Base-by-base conservation (phyloP, 805 yeast species). In the Peterozyma xylosa region DNA sequence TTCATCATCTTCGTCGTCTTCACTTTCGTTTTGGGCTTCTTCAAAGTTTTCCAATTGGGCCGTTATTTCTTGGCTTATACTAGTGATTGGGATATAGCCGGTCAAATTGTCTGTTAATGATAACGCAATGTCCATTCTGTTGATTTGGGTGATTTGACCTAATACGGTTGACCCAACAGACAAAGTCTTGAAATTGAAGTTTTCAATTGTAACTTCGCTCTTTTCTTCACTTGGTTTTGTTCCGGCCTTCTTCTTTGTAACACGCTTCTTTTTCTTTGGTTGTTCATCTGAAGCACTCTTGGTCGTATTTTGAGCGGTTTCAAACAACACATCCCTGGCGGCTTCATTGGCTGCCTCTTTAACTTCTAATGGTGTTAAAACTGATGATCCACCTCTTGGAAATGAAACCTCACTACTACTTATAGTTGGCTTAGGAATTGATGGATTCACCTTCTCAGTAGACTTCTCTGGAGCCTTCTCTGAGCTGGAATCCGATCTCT, bases 371-470 rank as follows among this genome's bases (percentile, higher is more conserved):
- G 98, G 89, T 3, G 96, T 78, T 56, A 93, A 73, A 21, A 80
- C 86, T 27, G 91, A 76, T 11, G 83, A 79, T 41, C 99, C 99
- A 54, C 99, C 99, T 78, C 99, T 85, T 41, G 99, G 99, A 59
- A 93, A 93, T 11, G 84, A 71, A 36, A 72, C 67, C 46, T 81
- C 86, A 47, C 37, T 43, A 18, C 48, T 37, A 38, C 39, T 43
- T 32, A 48, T 36, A n/a, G 49, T 18, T 51, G 56, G 9, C 54
- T 49, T 11, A 54, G 52, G 30, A 58, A 21, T 21, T 7, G 40
- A 21, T 29, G 14, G 38, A 21, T 32, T 11, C 21, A n/a, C 15
- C 39, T 15, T 30, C 39, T 29, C 27, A 5, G 50, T 10, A 11
- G 38, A 37, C 62, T 52, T 30, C 51, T 64, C 66, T 48, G 51